phyloP scores from a whole-genome alignment of 2,329 filamentous ascomycete species.

The Chaetomium strumarium region DNA sequence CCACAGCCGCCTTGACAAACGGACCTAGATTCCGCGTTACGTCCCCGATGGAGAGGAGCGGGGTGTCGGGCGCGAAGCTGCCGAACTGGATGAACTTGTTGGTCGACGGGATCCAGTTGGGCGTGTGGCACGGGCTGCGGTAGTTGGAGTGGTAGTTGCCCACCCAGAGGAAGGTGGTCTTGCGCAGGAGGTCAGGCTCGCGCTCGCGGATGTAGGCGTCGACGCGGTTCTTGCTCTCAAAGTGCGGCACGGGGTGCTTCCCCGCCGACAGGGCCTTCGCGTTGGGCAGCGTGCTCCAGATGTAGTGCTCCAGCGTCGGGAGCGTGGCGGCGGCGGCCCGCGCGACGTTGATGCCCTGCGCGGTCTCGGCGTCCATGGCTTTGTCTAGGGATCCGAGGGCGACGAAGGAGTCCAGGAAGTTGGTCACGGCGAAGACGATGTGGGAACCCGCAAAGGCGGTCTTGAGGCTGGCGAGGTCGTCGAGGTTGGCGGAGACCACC shows the following conservation, averaged over 20 bases:
- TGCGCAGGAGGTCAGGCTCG: slow-evolving; percentile 13
- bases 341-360: slow-evolving; percentile 24
- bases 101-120: slow-evolving; percentile 12
- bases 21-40: slow-evolving; percentile 29
- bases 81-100: slow-evolving; percentile 29
- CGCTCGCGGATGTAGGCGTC: slow-evolving; percentile 19
- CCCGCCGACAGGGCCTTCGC: slow-evolving; percentile 7
- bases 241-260: slow-evolving; percentile 22
- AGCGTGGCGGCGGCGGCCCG: slow-evolving; percentile 14
- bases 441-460: slow-evolving; percentile 38
- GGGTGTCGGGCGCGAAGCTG: slow-evolving; percentile 23
- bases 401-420: slow-evolving; percentile 22
- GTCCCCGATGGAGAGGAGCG: slow-evolving; percentile 30
- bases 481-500: slow-evolving; percentile 39
- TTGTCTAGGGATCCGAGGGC: slow-evolving; percentile 5
- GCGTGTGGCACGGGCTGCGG: slow-evolving; percentile 16
- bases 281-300: slow-evolving; percentile 24
- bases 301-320: slow-evolving; percentile 19
- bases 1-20: slow-evolving; percentile 30
- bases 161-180: slow-evolving; percentile 25
- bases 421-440: slow-evolving; percentile 36
- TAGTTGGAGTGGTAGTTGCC: slow-evolving; percentile 18
- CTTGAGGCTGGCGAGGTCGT: slow-evolving; percentile 30
- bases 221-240: slow-evolving; percentile 21
- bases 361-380: slow-evolving; percentile 18